These are phyloP conservation scores for Hyaloperonospora arabidopsidis DNA, from an alignment of 352 stramenopile genomes.

Conservation along the genomic window DNA sequence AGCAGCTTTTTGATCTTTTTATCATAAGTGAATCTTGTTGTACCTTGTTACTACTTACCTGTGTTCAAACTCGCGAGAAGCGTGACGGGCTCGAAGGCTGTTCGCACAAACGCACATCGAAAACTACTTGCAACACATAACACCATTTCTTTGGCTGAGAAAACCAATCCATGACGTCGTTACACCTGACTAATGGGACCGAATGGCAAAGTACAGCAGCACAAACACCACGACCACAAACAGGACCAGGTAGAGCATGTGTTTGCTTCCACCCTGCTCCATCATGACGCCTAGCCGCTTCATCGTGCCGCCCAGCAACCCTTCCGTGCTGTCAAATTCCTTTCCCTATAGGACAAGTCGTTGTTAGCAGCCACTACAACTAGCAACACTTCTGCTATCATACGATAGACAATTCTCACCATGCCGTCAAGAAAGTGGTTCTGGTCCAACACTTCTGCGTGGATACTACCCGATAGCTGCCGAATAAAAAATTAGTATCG, in stretches of 20 bases:
- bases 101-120: too few relatives aligned
- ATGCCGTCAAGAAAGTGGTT: constrained; percentile 79
- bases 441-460: constrained; percentile 72
- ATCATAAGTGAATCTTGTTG: too few relatives aligned
- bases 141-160: too few relatives aligned
- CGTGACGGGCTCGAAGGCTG: too few relatives aligned
- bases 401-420: constrained; percentile 29
- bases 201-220: constrained; percentile 76
- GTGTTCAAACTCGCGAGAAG: too few relatives aligned
- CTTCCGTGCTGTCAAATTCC: constrained; percentile 82
- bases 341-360: constrained; percentile 39
- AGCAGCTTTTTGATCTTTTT: too few relatives aligned
- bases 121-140: too few relatives aligned
- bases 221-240: constrained; percentile 84
- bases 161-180: neutral
- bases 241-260: constrained; percentile 82
- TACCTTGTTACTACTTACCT: too few relatives aligned
- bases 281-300: constrained; percentile 82
- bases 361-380: constrained; percentile 2
- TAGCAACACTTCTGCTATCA: neutral
- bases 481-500: constrained; percentile 1
- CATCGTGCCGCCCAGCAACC: constrained; percentile 77
- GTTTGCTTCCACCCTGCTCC: constrained; percentile 79
- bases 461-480: constrained; percentile 72
- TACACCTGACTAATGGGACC: constrained; percentile 20